Evolutionary conservation across 73 alveolate species (phyloP), one percentile per base, ranked within the genome.

Genomic region (Uronychia setigera): DNA sequence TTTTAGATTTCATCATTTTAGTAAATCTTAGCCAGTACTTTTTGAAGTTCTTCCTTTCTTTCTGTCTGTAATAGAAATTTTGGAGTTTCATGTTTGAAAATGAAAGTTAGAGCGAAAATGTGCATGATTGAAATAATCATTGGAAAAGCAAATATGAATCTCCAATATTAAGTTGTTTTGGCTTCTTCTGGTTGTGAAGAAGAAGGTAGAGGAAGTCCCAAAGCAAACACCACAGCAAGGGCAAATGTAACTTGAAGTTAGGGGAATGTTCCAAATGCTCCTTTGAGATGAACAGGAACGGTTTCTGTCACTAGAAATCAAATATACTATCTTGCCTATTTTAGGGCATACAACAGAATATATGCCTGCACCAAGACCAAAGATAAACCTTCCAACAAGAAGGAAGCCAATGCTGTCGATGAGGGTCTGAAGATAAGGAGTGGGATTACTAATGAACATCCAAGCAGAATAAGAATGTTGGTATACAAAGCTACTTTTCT

Each of bases 61-160:
- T 59, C 83, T 25, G 19, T 33, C 59, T 88, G 31, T 59, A 76
- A 60, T 81, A 78, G 88, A 30, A 46, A 81, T 35, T 80, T 80
- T 35, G 96, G 96, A 29, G 96, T 91, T 31, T 91, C 96, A 76
- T 30, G 58, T 83, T 74, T 80, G 76, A 91, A 91, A 11, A 81
- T 75, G 29, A 83, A 80, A 25, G 76, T 0, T 1, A 91, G 80
- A 57, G 84, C n/a, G 27, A 81, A 14, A 29, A 32, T 19, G 59
- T 91, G 80, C 77, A 86, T 25, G 31, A 91, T 32, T 11, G 89
- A 77, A 29, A 91, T 35, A 34, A 76, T 80, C 28, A 80, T 89
- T 58, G 96, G 96, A n/a, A 91, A 19, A 29, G 82, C 89, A 59
- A 91, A 91, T 74, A 91, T 32, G 5, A 91, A 9, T 35, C 93